These are phyloP conservation scores for Yamadazyma insecticola DNA, from an alignment of 805 yeast genomes.

Conservation along the genomic window DNA sequence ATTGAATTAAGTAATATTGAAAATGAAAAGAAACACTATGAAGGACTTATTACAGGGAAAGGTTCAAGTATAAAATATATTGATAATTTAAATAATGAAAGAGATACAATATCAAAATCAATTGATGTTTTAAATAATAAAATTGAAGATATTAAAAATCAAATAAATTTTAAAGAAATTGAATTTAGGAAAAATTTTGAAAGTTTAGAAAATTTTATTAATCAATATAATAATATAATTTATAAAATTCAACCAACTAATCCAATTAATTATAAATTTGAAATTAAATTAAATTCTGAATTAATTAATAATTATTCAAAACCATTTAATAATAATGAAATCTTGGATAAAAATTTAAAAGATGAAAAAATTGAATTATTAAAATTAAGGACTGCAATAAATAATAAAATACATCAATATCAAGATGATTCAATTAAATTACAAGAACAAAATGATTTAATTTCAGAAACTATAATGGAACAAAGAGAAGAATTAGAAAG, in stretches of 20 bases:
- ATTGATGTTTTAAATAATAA: constrained; percentile 43
- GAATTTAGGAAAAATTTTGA: constrained; percentile 48
- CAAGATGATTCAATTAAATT: constrained; percentile 56
- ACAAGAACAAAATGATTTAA: constrained; percentile 55
- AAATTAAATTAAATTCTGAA: constrained; percentile 29
- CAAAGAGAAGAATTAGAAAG: constrained; percentile 54
- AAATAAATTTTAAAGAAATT: constrained; percentile 44
- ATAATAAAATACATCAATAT: constrained; percentile 39
- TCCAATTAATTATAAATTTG: constrained; percentile 26
- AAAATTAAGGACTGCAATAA: constrained; percentile 29
- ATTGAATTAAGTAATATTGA: constrained; percentile 39
- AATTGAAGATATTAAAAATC: constrained; percentile 43
- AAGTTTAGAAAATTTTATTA: constrained; percentile 47
- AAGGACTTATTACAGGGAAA: constrained; percentile 40
- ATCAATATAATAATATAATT: constrained; percentile 52
- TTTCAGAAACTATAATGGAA: constrained; percentile 52
- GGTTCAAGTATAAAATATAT: constrained; percentile 62
- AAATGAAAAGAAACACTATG: constrained; percentile 34
- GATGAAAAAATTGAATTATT: constrained; percentile 40
- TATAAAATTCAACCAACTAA: constrained; percentile 38
- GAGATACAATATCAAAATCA: constrained; percentile 52
- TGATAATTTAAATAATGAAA: constrained; percentile 57
- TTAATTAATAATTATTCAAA: constrained; percentile 12
- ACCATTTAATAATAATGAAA: constrained; percentile 25
- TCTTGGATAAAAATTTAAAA: constrained; percentile 43